Conservation (phyloP, 768 basidiomycete genomes). For the Roridomyces roridus region DNA sequence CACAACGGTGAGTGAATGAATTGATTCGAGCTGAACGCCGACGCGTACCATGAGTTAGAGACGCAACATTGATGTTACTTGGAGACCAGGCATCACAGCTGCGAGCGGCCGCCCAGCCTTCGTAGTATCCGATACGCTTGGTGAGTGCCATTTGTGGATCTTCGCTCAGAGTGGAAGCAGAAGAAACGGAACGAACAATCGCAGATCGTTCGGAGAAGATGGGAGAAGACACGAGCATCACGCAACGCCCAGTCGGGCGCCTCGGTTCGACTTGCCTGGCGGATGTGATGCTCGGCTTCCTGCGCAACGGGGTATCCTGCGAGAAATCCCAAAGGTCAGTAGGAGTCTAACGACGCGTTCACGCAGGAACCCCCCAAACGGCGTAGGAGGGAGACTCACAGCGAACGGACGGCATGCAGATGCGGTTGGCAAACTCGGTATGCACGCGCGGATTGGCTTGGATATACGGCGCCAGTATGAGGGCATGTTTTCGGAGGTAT, state of each 20-base stretch:
- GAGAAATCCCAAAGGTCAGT: not conserved
- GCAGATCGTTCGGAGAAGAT: no score
- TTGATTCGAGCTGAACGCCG: not conserved
- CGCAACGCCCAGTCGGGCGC: no score
- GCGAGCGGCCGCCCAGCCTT: slow-evolving; percentile 21
- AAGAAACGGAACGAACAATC: no score
- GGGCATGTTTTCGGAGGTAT: slow-evolving; percentile 36
- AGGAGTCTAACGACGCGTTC: slow-evolving; percentile 20
- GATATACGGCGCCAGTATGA: slow-evolving; percentile 33
- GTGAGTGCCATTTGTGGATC: not conserved
- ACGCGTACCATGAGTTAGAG: slow-evolving; percentile 30
- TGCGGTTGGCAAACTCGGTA: not conserved
- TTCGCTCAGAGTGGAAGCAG: no score
- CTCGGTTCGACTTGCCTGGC: no score
- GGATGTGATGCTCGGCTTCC: no score
- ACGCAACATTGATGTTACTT: slow-evolving; percentile 27
- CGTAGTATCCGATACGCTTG: no score
- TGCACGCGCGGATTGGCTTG: slow-evolving; percentile 27
- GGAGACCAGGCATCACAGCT: slow-evolving; percentile 26
- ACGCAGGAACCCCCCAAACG: slow-evolving; percentile 10
- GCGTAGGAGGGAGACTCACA: slow-evolving; percentile 22
- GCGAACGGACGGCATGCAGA: slow-evolving; percentile 17
- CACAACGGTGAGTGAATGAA: not conserved
- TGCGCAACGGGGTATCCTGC: no score
- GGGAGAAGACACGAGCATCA: no score